Evolutionary conservation across 2,329 filamentous ascomycete genomes (phyloP), one percentile per base, ranked within the genome.

Genomic region (Sporothrix schenckii): DNA sequence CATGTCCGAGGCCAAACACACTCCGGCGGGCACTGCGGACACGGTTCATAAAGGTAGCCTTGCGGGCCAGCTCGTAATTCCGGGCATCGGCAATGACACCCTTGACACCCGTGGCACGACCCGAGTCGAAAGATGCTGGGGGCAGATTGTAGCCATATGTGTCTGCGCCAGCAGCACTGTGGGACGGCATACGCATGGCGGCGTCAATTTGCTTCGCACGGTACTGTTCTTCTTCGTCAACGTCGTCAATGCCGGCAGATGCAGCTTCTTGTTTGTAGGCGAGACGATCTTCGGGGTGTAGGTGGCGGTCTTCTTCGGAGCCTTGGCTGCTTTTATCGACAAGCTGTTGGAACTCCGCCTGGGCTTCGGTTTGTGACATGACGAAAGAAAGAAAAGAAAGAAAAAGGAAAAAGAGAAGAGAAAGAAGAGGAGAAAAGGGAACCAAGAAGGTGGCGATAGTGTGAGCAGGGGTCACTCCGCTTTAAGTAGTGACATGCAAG

Each of bases 61-160:
- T 84, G 74, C 85, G 84, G 14, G 91, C 90, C 76, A 87, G 84
- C 80, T 92, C 90, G 79, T 91, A 94, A 76, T 89, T 88, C 76
- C 91, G 86, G 50, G 92, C 92, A 78, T 95, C 92, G 75, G 92
- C 91, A 77, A 95, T 94, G 79, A 95, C 92, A 73, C 92, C 92
- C 83, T 94, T 94, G 75, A 93, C 92, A 61, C 92, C 92, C 2
- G 92, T 94, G 75, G 91, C 89, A 74, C 88, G 86, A 71, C 90
- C 89, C 68, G 83, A 87, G 78, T 92, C 87, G 76, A 90, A 90
- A 70, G 83, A 85, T 14, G 83, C 82, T 11, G 87, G 88, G 16
- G 88, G 88, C 72, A 91, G 86, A 77, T 85, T 86, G 76, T 92
- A 80, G 70, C 83, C 83, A 71, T 78, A 75, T 80, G 78, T 84